Percentiles rank a stretch among this genome's conserved stretches.
phyloP scores from a whole-genome alignment of 2,329 filamentous ascomycete species.

The Arthroderma sp. region DNA sequence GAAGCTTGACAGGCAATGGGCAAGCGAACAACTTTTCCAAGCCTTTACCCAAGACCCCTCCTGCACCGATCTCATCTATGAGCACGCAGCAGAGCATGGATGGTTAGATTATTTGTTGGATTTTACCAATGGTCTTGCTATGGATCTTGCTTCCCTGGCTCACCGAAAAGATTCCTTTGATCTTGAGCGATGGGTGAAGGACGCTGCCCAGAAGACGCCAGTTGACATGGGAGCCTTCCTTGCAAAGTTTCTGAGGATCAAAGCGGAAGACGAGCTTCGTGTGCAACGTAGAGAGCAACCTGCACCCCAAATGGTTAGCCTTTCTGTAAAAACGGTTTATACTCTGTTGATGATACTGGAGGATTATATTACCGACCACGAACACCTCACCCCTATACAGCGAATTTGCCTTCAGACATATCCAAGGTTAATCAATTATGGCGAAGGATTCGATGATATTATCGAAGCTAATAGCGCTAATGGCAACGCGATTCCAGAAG shows the following conservation, averaged over 20 bases:
- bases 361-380: slow-evolving; percentile 45
- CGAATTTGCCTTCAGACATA: slow-evolving; percentile 84
- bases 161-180: slow-evolving; percentile 72
- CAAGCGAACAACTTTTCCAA: slow-evolving; percentile 65
- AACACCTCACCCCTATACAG: slow-evolving; percentile 68
- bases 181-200: slow-evolving; percentile 65
- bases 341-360: slow-evolving; percentile 67
- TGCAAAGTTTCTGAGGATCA: slow-evolving; percentile 69
- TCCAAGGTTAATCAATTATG: slow-evolving; percentile 90
- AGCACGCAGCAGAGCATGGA: slow-evolving; percentile 65
- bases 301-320: slow-evolving; percentile 54
- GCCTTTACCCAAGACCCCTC: slow-evolving; percentile 58
- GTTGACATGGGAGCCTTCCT: slow-evolving; percentile 58
- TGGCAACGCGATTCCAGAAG: slow-evolving; percentile 65
- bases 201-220: slow-evolving; percentile 50
- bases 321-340: slow-evolving; percentile 75
- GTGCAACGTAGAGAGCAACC: slow-evolving; percentile 58
- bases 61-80: slow-evolving; percentile 55
- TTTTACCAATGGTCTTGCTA: slow-evolving; percentile 67
- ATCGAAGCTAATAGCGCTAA: slow-evolving; percentile 73
- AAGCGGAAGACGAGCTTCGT: slow-evolving; percentile 66
- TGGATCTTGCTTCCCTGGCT: slow-evolving; percentile 75
- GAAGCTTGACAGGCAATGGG: slow-evolving; percentile 81
- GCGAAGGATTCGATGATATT: slow-evolving; percentile 79
- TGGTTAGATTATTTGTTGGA: slow-evolving; percentile 76